These are phyloP conservation scores for Corchorus capsularis DNA, from an alignment of 345 rosid genomes.

Conservation along the genomic window DNA sequence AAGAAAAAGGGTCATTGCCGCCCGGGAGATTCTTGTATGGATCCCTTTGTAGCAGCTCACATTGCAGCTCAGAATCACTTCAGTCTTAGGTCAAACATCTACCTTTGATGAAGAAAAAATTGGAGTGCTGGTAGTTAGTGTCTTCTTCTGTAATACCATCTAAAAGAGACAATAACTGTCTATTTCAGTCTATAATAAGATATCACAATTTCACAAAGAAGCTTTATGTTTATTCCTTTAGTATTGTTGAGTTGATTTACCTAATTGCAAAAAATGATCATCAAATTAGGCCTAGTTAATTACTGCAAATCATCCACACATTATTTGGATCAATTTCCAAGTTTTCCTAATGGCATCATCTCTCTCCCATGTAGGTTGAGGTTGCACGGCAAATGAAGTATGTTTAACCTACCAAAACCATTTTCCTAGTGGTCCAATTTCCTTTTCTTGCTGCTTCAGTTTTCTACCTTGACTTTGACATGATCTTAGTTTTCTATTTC, in stretches of 20 bases:
- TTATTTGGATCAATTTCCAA: not conserved
- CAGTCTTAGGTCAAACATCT: conserved; percentile 28
- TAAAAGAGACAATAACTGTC: not conserved
- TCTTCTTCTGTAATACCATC: not conserved
- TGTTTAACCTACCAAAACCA: not conserved
- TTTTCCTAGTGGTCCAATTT: not conserved
- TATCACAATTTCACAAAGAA: not conserved
- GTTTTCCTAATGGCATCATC: not conserved
- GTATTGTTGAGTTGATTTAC: not conserved
- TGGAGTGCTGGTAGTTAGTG: not conserved
- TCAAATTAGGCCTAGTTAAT: not conserved
- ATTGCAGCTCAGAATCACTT: conserved; percentile 39
- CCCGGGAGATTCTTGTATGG: not conserved
- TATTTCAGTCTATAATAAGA: not conserved
- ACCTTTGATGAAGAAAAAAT: conserved; percentile 13
- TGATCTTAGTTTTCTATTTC: too few relatives aligned
- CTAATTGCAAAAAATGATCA: not conserved
- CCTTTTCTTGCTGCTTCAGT: not conserved
- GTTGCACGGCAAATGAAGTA: not conserved
- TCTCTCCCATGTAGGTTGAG: not conserved
- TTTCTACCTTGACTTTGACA: not conserved
- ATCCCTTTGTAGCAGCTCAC: conserved; percentile 20
- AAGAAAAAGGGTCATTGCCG: not conserved
- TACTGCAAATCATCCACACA: not conserved
- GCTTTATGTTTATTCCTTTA: not conserved